These are phyloP conservation scores for Apiotrichum montevideense DNA, from an alignment of 1,284 basidiomycete genomes.

Conservation along the genomic window DNA sequence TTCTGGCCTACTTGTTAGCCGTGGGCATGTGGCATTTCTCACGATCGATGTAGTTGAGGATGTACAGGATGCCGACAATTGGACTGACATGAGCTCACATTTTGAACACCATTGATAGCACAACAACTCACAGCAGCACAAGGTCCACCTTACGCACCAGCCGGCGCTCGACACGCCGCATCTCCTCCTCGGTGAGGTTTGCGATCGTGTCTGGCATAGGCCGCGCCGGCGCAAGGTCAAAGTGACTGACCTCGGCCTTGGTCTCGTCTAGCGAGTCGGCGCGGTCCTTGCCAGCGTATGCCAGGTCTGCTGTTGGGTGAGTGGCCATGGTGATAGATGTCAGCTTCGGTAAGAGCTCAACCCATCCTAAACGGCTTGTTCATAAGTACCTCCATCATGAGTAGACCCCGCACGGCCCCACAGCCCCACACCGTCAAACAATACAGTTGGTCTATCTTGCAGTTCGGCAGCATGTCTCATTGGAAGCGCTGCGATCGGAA, in stretches of 20 bases:
- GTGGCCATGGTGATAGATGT: no score
- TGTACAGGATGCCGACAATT: conserved; percentile 1
- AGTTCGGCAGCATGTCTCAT: no score
- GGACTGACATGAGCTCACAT: background rate
- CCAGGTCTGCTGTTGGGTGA: no score
- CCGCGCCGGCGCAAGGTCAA: background rate
- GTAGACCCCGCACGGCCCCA: no score
- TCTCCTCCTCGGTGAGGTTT: conserved; percentile 27
- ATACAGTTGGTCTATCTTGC: no score
- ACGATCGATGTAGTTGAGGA: conserved; percentile 6
- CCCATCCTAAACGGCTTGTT: no score
- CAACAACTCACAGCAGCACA: conserved; percentile 11
- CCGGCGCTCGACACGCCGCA: conserved; percentile 21
- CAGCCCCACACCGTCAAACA: no score
- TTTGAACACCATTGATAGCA: background rate
- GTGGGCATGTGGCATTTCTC: background rate
- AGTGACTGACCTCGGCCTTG: background rate
- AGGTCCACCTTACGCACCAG: conserved; percentile 35
- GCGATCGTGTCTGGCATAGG: conserved; percentile 12
- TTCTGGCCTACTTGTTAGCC: background rate
- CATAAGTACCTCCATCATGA: no score
- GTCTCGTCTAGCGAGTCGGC: background rate
- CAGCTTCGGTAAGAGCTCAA: no score
- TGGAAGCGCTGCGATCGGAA: no score
- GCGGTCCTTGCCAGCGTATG: no score